Percentiles rank a stretch among this genome's conserved stretches.
Conservation (phyloP, 2,329 filamentous ascomycete species). For the Monilinia vaccinii-corymbosi region DNA sequence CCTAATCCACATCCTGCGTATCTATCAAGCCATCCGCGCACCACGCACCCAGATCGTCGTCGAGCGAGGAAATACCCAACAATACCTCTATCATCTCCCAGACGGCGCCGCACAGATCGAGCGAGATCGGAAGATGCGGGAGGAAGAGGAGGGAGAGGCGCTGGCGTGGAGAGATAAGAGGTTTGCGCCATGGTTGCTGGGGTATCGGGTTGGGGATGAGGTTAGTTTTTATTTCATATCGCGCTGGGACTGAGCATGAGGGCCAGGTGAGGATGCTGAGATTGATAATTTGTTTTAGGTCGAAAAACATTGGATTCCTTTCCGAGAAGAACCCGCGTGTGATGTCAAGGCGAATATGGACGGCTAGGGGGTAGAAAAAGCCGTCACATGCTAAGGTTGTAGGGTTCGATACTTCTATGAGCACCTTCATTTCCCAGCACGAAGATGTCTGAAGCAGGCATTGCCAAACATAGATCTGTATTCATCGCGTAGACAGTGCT, state of each 20-base stretch:
- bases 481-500: too few species aligned
- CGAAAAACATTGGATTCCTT: background rate
- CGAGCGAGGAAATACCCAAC: conserved; percentile 49
- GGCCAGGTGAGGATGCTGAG: background rate
- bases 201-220: conserved; percentile 33
- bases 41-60: conserved; percentile 52
- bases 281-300: background rate
- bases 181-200: conserved; percentile 32
- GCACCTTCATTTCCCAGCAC: background rate
- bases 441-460: background rate
- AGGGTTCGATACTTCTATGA: background rate
- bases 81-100: conserved; percentile 47
- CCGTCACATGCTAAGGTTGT: background rate
- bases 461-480: background rate
- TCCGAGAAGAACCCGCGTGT: background rate
- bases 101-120: conserved; percentile 48
- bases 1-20: conserved; percentile 31
- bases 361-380: background rate
- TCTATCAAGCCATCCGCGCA: conserved; percentile 50
- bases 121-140: conserved; percentile 40
- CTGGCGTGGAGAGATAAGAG: conserved; percentile 34
- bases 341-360: background rate
- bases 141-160: conserved; percentile 31
- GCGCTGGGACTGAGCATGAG: background rate
- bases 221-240: conserved; percentile 16